These are phyloP conservation scores for Pythium brachiatum DNA, from an alignment of 352 stramenopile genomes.

Conservation along the genomic window DNA sequence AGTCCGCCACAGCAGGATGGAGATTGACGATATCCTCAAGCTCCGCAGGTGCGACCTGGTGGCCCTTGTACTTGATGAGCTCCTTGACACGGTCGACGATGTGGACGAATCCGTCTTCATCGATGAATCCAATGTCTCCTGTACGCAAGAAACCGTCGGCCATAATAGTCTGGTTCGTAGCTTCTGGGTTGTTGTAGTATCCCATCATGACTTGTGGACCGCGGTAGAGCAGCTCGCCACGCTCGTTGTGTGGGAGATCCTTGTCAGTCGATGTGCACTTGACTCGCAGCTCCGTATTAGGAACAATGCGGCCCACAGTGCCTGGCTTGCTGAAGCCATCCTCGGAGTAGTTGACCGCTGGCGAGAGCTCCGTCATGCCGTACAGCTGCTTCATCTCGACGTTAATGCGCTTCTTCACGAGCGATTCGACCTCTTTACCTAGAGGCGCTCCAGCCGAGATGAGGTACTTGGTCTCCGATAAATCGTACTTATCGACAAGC, in stretches of 20 bases:
- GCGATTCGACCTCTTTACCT: conserved; percentile 55
- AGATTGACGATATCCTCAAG: conserved; percentile 90
- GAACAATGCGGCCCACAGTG: conserved; percentile 33
- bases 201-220: conserved; percentile 38
- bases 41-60: conserved; percentile 91
- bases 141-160: conserved; percentile 85
- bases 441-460: conserved; percentile 76
- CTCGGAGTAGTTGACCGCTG: conserved; percentile 26
- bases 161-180: conserved; percentile 77
- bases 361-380: conserved; percentile 44
- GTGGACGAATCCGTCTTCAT: conserved; percentile 91
- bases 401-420: conserved; percentile 49
- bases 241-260: conserved; percentile 29
- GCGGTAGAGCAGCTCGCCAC: conserved; percentile 77
- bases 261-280: conserved; percentile 35
- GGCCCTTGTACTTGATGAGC: conserved; percentile 95
- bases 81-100: conserved; percentile 93
- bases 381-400: conserved; percentile 36
- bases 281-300: conserved; percentile 42
- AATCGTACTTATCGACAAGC: conserved; percentile 90
- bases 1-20: conserved; percentile 50
- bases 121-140: conserved; percentile 90
- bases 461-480: conserved; percentile 73
- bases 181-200: conserved; percentile 87
- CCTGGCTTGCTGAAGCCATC: conserved; percentile 21